Base-by-base conservation (phyloP, 1,139 yeast genomes). In the Nakaseomyces bracarensis region DNA sequence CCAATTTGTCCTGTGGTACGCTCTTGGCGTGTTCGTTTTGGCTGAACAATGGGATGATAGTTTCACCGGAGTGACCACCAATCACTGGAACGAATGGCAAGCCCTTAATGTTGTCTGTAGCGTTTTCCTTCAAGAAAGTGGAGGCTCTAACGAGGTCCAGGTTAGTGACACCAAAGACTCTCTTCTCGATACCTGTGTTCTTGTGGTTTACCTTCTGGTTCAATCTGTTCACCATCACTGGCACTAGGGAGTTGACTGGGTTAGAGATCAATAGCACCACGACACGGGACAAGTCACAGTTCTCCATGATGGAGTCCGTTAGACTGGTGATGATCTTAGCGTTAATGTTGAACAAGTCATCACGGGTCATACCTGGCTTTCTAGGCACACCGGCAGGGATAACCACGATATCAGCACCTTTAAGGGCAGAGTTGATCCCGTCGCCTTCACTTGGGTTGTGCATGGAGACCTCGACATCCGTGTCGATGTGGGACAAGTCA, bases 291-390 rank as follows among this genome's bases (percentile, higher is more conserved):
- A 53, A 45, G 35, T 55, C 55, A 38, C 59, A 54, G 42, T 49
- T 36, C 44, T 74, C 73, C 40, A 94, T 93, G 56, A 84, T 79
- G 41, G 84, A 85, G 64, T 75, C 77, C 51, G 94, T 89, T 58
- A 89, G 71, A 64, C 79, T 89, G 53, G 82, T 74, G 44, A 89
- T 87, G 65, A 89, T 89, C 40, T 87, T 82, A 39, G 95, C 96
- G 63, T 89, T 89, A 70, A 91, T 84, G 69, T 79, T 79, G 75
- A 89, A 86, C 63, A 89, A 75, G 63, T 89, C 96, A 64, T 89
- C 96, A 67, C 97, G 80, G 52, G 96, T 84, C 97, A 89, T 89
- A 54, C 96, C 96, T 45, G 96, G 96, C 71, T 89, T 89, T 71
- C 97, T 79, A 64, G 96, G 96, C 46, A 89, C 85, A 63, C 97